phyloP scores from a whole-genome alignment of 2,329 filamentous ascomycete genomes.

The Colletotrichum phormii region DNA sequence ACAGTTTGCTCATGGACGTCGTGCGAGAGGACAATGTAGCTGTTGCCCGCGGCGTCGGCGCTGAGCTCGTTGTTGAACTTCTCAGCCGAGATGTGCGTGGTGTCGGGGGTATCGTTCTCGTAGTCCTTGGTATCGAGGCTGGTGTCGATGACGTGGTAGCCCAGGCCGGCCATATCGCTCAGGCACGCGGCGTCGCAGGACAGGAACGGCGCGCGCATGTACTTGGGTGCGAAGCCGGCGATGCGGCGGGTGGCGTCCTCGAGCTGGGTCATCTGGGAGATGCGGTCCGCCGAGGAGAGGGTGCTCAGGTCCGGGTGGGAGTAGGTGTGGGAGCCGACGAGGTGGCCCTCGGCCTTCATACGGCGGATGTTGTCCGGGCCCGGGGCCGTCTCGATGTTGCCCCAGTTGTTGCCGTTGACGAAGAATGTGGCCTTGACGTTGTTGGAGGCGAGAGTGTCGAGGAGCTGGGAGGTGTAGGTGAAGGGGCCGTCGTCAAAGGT shows the following conservation, averaged over 20 bases:
- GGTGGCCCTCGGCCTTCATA: conserved; percentile 56
- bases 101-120: conserved; percentile 60
- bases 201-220: conserved; percentile 59
- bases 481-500: conserved; percentile 62
- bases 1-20: conserved; percentile 58
- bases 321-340: conserved; percentile 54
- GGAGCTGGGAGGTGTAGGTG: conserved; percentile 53
- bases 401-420: conserved; percentile 54
- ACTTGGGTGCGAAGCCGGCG: conserved; percentile 54
- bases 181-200: conserved; percentile 48
- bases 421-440: conserved; percentile 55
- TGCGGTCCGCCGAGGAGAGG: conserved; percentile 47
- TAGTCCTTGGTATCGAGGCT: conserved; percentile 73
- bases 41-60: conserved; percentile 36
- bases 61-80: conserved; percentile 45
- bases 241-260: conserved; percentile 58
- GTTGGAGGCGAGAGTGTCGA: conserved; percentile 50
- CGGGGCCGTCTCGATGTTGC: conserved; percentile 53
- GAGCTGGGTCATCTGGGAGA: conserved; percentile 55
- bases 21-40: conserved; percentile 65
- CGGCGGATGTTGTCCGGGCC: conserved; percentile 52
- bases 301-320: conserved; percentile 56
- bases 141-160: conserved; percentile 68
- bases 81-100: conserved; percentile 60
- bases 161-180: conserved; percentile 46